Evolutionary conservation across 2,329 filamentous ascomycete genomes (phyloP).

Genomic region (Diaporthe longicolla): DNA sequence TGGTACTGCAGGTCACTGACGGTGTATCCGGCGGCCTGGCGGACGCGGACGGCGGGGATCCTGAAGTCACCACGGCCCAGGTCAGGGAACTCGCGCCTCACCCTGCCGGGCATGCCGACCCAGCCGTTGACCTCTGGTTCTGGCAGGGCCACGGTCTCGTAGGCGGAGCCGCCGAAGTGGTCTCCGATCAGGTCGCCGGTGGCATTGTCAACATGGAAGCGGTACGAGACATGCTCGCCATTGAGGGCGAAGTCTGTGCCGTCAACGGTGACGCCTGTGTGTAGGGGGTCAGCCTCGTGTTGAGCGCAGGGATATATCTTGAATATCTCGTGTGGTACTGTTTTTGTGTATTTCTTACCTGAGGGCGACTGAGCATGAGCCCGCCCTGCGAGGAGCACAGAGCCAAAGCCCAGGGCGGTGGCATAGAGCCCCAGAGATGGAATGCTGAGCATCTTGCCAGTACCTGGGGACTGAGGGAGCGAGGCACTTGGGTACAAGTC

Average conservation of each 20-base stretch:
- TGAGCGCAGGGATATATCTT: too few species aligned
- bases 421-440: constrained; percentile 17
- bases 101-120: constrained; percentile 63
- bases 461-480: background rate
- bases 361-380: background rate
- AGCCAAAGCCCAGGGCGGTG: constrained; percentile 15
- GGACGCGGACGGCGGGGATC: constrained; percentile 72
- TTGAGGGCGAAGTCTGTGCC: constrained; percentile 70
- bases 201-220: constrained; percentile 71
- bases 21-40: constrained; percentile 70
- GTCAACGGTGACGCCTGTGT: constrained; percentile 65
- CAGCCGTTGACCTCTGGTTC: constrained; percentile 65
- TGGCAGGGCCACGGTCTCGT: constrained; percentile 59
- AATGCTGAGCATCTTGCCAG: constrained; percentile 30
- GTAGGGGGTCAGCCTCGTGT: background rate
- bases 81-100: constrained; percentile 75
- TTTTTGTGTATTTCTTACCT: background rate
- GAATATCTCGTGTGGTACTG: too few species aligned
- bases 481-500: constrained; percentile 3
- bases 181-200: constrained; percentile 71
- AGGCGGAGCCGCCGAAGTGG: constrained; percentile 71
- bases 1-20: constrained; percentile 71
- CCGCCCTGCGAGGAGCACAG: constrained; percentile 12
- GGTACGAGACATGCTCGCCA: constrained; percentile 70
- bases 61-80: constrained; percentile 75